These are phyloP conservation scores for Thelonectria blattea DNA, from an alignment of 2,329 filamentous ascomycete species.

Conservation along the genomic window DNA sequence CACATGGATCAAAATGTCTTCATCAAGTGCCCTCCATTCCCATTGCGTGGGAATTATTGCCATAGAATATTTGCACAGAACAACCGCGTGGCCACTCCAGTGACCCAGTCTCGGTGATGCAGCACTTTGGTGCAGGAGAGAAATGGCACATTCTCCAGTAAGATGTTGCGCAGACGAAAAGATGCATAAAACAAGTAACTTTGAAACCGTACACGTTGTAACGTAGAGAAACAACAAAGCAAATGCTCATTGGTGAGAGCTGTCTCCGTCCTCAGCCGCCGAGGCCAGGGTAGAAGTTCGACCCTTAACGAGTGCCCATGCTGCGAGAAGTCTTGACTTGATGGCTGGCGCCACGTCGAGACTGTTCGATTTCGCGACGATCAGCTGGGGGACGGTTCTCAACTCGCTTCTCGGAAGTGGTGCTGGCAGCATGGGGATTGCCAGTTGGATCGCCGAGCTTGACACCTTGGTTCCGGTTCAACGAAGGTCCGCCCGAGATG, in stretches of 20 bases:
- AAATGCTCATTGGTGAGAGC: conserved; percentile 36
- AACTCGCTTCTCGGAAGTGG: conserved; percentile 45
- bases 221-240: conserved; percentile 42
- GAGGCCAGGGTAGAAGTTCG: too few species aligned
- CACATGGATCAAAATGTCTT: neutral
- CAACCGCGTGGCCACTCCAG: conserved; percentile 11
- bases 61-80: conserved; percentile 34
- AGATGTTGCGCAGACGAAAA: conserved; percentile 2
- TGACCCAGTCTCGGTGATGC: neutral
- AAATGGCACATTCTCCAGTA: neutral
- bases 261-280: neutral
- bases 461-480: conserved; percentile 38
- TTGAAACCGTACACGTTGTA: conserved; percentile 31
- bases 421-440: conserved; percentile 26
- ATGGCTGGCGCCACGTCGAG: conserved; percentile 23
- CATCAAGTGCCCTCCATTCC: neutral
- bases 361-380: conserved; percentile 20
- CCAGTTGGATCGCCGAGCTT: conserved; percentile 39
- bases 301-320: conserved; percentile 27
- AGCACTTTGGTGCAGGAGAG: neutral
- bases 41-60: conserved; percentile 31
- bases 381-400: conserved; percentile 53
- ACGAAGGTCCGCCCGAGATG: conserved; percentile 47
- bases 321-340: conserved; percentile 25
- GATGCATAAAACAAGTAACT: conserved; percentile 23